Conservation (phyloP, 116 monocot genomes). For the Posidonia oceanica region DNA sequence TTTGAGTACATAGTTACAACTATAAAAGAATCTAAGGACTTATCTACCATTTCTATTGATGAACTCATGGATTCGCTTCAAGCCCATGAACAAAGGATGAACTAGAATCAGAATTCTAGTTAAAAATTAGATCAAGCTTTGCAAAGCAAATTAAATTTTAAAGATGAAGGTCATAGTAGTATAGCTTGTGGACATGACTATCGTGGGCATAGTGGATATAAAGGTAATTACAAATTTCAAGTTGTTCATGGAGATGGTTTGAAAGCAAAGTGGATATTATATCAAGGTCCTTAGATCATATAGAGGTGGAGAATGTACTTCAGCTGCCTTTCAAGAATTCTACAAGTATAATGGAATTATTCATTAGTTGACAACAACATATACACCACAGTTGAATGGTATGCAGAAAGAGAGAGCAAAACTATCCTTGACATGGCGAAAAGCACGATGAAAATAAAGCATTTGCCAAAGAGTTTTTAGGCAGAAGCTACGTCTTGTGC, state of each 20-base stretch:
- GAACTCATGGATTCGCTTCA: not conserved
- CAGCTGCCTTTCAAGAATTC: slow-evolving; percentile 7
- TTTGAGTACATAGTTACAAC: not conserved
- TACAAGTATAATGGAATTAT: slow-evolving; percentile 9
- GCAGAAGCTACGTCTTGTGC: not conserved
- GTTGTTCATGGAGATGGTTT: no score
- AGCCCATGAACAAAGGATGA: not conserved
- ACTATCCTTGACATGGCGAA: no score
- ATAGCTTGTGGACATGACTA: no score
- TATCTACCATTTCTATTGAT: not conserved
- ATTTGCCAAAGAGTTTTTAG: slow-evolving; percentile 5
- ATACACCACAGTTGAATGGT: slow-evolving; percentile 6
- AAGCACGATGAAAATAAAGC: not conserved
- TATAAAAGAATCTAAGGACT: not conserved
- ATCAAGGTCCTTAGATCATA: slow-evolving; percentile 9
- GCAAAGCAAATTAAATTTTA: not conserved
- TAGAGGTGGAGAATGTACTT: slow-evolving; percentile 17
- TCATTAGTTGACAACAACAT: slow-evolving; percentile 3
- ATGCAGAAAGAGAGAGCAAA: slow-evolving; percentile 6
- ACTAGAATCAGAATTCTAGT: not conserved
- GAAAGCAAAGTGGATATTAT: slow-evolving; percentile 3
- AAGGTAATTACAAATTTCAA: no score
- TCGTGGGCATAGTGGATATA: no score
- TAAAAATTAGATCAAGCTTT: not conserved
- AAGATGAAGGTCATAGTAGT: not conserved